Base-by-base conservation (phyloP, 2,329 filamentous ascomycete species). In the Aspergillus piperis region DNA sequence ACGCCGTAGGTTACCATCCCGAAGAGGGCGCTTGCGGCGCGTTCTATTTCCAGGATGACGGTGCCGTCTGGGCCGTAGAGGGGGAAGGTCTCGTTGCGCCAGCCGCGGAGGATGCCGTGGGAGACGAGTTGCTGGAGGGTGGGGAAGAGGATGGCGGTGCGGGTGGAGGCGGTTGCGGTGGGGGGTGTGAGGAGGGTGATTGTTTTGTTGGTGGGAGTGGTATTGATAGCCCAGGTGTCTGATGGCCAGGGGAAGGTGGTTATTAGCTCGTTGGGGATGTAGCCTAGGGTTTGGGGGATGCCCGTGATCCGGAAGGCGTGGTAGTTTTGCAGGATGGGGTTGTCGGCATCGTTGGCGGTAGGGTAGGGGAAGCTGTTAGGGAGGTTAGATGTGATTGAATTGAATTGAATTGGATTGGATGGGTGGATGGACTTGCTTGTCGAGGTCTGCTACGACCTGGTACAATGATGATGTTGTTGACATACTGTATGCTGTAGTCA, bases 1-100 rank as follows among this genome's bases (percentile, higher is more conserved):
- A 80, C 75, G 5, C 79, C 78, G 54, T 76, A 78, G 2, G 74
- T 79, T 3, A 81, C 71, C 6, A 81, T 74, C 2, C 80, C 66
- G 15, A 81, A 76, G 10, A 80, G 65, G 23, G 78, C 74, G 51
- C 71, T 75, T 11, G 77, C 80, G 19, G 70, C 70, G 17, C 78
- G 66, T 62, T 82, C 79, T 5, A 81, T 74, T 27, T 72, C 71
- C 50, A 82, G 76, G 10, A 81, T 56, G 27, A 77, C 49, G 38
- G 76, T 72, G n/a, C 73, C 76, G n/a, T 68, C 65, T 3, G 67
- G 64, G 0, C 75, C 76, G 58, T 78, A 77, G 8, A 81, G 75
- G 0, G 77, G 70, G 54, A 81, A 80, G 32, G 75, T 57, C 63
- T 81, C 79, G 23, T 75, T 68, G 7, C 76, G 66, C 77, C 77